Base-by-base conservation (phyloP, 2,329 filamentous ascomycete genomes). In the Diaporthe citrichinensis region DNA sequence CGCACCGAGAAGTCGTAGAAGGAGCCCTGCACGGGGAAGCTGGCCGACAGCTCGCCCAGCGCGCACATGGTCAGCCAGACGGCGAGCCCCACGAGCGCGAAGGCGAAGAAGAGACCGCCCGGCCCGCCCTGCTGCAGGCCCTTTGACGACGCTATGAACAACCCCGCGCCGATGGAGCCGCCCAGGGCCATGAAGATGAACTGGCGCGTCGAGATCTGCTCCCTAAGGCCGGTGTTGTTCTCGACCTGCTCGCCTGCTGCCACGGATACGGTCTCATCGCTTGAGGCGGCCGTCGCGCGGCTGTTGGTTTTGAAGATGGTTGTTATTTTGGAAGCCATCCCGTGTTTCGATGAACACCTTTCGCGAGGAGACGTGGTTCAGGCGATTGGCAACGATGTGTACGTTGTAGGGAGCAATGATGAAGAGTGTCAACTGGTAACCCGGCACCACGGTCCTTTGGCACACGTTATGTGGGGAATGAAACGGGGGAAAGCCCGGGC, bases 1-100 rank as follows among this genome's bases (percentile, higher is more conserved):
- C 82, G 81, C 12, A 82, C 79, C 7, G 84, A 82, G 76, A 83
- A 85, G 61, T 83, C 83, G 78, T 85, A 84, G 77, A 85, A 85
- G n/a, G 83, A 83, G 2, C 83, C 84, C 17, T 78, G 80, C 28
- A 83, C 80, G 12, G 84, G 84, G 51, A 82, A 82, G n/a, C 80
- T 78, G 31, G 81, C 79, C 76, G 82, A 83, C 74, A 81, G 78
- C 71, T 82, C 80, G 49, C 79, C 80, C 28, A 82, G 78, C n/a
- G 78, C 75, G 58, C 79, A 79, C 80, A 82, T 82, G 41, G 80
- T 81, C 39, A 81, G 78, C 73, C 80, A 81, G 17, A 85, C 83
- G 44, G 82, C 81, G 68, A 81, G 39, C 31, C 83, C 84, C 15
- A 82, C 78, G 41, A 83, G 46, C 39, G 78, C 74, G 74, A 83